phyloP scores from a whole-genome alignment of 2,329 filamentous ascomycete species.

The Nigrospora osmanthi region DNA sequence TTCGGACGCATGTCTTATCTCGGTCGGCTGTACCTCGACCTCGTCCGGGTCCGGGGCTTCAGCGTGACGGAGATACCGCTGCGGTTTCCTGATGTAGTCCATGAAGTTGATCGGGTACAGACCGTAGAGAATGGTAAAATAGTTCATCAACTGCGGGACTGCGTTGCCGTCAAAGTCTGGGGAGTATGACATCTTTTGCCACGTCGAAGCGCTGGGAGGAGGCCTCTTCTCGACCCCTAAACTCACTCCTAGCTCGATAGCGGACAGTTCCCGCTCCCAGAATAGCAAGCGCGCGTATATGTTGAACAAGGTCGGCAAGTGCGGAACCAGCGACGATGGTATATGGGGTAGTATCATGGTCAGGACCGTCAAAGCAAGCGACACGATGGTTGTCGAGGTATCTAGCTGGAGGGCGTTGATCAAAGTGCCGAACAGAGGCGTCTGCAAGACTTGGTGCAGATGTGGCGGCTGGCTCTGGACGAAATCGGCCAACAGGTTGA shows the following conservation, averaged over 20 bases:
- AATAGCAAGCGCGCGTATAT: constrained; percentile 75
- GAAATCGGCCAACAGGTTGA: constrained; percentile 65
- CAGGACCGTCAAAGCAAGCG: constrained; percentile 63
- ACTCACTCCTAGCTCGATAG: constrained; percentile 26
- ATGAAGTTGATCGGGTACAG: constrained; percentile 81
- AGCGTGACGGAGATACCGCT: constrained; percentile 67
- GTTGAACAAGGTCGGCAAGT: constrained; percentile 69
- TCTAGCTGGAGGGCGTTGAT: constrained; percentile 69
- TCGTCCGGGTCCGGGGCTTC: constrained; percentile 64
- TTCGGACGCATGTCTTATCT: constrained; percentile 70
- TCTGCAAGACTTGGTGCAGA: constrained; percentile 65
- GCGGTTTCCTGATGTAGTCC: constrained; percentile 77
- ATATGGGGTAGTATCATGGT: constrained; percentile 81
- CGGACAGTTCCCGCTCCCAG: constrained; percentile 55
- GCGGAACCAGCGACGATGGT: constrained; percentile 60
- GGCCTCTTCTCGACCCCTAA: constrained; percentile 28
- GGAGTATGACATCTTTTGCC: constrained; percentile 58
- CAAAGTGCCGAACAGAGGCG: constrained; percentile 62
- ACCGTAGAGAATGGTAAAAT: constrained; percentile 77
- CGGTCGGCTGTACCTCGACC: constrained; percentile 69
- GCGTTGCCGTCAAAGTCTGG: constrained; percentile 54
- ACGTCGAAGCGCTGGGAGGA: constrained; percentile 31
- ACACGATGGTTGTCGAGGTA: constrained; percentile 70
- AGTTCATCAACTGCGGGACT: constrained; percentile 62
- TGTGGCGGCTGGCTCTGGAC: constrained; percentile 73